Evolutionary conservation across 225 moss, liverwort and hornwort genomes (phyloP).

Genomic region (Rhytidiadelphus loreus): DNA sequence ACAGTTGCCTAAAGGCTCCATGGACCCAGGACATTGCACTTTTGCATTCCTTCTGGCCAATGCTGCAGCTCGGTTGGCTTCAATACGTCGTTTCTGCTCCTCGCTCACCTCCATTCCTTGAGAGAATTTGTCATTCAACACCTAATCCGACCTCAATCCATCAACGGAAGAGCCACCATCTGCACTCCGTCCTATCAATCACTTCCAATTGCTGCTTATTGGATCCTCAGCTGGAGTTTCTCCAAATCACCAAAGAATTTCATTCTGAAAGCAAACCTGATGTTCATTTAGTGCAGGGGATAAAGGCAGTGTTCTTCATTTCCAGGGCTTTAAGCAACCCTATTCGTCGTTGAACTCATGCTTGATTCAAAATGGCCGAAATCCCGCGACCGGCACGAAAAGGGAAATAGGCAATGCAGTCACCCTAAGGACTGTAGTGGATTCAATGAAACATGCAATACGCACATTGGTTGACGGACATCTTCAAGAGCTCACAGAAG

Average conservation of each 20-base stretch:
- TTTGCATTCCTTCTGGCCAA: slow-evolving; percentile 35
- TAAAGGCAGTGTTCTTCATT: neutral
- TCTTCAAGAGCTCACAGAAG: neutral
- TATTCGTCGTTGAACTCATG: neutral
- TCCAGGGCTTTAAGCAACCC: neutral
- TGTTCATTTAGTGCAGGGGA: neutral
- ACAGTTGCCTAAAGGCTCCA: neutral
- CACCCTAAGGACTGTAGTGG: neutral
- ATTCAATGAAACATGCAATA: neutral
- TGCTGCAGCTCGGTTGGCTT: slow-evolving; percentile 45
- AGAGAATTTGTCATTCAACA: neutral
- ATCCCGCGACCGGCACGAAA: neutral
- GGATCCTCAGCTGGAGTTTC: neutral
- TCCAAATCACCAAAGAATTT: neutral
- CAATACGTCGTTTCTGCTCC: slow-evolving; percentile 47
- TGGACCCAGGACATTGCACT: neutral
- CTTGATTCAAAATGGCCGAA: neutral
- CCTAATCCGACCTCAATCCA: neutral
- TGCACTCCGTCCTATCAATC: neutral
- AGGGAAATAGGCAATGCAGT: neutral
- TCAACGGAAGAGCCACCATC: neutral
- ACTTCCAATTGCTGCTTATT: neutral
- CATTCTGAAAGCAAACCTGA: neutral
- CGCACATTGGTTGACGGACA: too few relatives aligned
- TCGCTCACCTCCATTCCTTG: slow-evolving; percentile 40